Conservation (phyloP, 208 protist species). For the Wallacemonas sp. region DNA sequence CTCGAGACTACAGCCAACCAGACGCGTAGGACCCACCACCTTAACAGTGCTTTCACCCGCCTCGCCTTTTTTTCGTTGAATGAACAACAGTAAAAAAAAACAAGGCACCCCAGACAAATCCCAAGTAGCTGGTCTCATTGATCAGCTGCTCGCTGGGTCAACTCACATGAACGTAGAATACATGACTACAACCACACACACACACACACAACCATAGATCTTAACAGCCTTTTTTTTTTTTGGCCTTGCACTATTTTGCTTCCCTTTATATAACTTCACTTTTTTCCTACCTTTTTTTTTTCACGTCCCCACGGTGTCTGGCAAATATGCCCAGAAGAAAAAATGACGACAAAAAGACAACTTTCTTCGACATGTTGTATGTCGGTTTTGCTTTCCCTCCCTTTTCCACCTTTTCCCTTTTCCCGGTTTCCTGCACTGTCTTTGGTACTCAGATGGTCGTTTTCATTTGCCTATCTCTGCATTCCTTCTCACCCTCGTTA, state of each 20-base stretch:
- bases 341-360: too few species aligned
- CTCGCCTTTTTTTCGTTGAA: too few species aligned
- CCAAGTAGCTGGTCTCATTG: background rate
- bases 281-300: too few species aligned
- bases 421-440: too few species aligned
- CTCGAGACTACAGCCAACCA: background rate
- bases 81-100: background rate
- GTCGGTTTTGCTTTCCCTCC: too few species aligned
- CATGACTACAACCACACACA: too few species aligned
- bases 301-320: background rate
- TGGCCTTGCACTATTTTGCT: background rate
- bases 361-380: too few species aligned
- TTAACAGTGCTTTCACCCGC: too few species aligned
- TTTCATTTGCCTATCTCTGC: background rate
- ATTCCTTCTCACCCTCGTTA: background rate
- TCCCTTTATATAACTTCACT: background rate
- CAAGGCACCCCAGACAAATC: background rate
- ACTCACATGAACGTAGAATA: too few species aligned
- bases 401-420: too few species aligned
- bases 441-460: background rate
- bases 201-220: background rate
- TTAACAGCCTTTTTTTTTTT: background rate
- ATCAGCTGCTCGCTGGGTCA: background rate
- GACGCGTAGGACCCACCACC: background rate
- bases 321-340: background rate